Evolutionary conservation across 495 filamentous ascomycete species (phyloP).

Genomic region (Aspergillus hancockii): DNA sequence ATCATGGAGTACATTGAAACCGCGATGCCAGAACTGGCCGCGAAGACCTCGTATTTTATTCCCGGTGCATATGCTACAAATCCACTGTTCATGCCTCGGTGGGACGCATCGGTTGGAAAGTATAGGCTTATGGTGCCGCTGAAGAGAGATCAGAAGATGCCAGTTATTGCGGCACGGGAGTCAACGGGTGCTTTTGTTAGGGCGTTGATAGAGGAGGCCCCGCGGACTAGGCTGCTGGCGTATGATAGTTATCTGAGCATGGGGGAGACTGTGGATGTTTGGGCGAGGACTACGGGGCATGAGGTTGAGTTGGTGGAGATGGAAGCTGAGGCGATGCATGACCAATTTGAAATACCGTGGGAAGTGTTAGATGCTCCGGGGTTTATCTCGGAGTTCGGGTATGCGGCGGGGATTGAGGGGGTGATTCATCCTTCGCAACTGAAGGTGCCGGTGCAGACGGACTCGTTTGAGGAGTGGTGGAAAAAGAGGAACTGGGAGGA

Average conservation of each 20-base stretch:
- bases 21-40: constrained; percentile 22
- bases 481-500: constrained; percentile 14
- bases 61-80: constrained; percentile 34
- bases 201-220: constrained; percentile 38
- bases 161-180: constrained; percentile 38
- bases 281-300: constrained; percentile 35
- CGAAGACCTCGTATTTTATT: constrained; percentile 35
- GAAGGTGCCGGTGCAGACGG: constrained; percentile 27
- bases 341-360: constrained; percentile 33
- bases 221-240: constrained; percentile 41
- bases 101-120: constrained; percentile 21
- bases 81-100: constrained; percentile 34
- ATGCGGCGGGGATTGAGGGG: constrained; percentile 36
- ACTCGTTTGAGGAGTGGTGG: constrained; percentile 37
- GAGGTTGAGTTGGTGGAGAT: constrained; percentile 28
- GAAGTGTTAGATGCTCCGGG: constrained; percentile 38
- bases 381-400: constrained; percentile 41
- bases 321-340: constrained; percentile 32
- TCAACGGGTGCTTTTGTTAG: constrained; percentile 44
- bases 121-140: constrained; percentile 32
- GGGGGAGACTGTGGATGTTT: constrained; percentile 29
- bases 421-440: constrained; percentile 38
- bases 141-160: constrained; percentile 26
- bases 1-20: constrained; percentile 41
- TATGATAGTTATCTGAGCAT: constrained; percentile 41